Base-by-base conservation (phyloP, 1,139 yeast species). In the Zygoascus hellenicus region DNA sequence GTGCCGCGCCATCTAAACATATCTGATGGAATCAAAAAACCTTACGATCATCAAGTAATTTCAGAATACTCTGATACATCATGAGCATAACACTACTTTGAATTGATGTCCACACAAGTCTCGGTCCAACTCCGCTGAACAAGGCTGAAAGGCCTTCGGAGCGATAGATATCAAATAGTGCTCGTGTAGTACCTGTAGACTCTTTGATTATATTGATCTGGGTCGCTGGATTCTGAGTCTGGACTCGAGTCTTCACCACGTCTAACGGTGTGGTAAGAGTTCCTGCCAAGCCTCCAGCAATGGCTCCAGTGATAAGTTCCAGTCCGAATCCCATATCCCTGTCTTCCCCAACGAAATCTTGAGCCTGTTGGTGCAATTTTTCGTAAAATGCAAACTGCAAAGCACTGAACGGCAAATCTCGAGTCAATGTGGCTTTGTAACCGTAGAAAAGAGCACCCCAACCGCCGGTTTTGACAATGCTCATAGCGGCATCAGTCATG, bases 211-310 rank as follows among this genome's bases (percentile, higher is more conserved):
- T 45, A 40, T 38, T 40, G 30, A 35, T 37, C 34, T 40, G 45
- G 10, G 40, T 47, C 9, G 28, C 47, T 28, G 54, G 52, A 32
- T 55, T 54, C 49, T 82, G 87, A 0, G 97, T 90, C 66, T 90
- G 98, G 44, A 88, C 80, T 57, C 97, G 75, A 1, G 99, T 92
- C 66, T 92, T 92, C 45, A 94, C 83, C 30, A 92, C 98, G 61
- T 92, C 98, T 53, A 89, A 68, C 0, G 95, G 95, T 0, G 95
- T 85, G 1, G 95, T 86, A 7, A 81, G 58, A 0, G 80, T 77
- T 1, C 98, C 98, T 0, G 98, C 96, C 36, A 90, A 69, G 1
- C 97, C 97, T 54, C 99, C 99, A 1, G 98, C 98, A 0, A 88
- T 80, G 0, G 97, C 97, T 48, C 98, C 98, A 0, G 97, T 88